These are phyloP conservation scores for Sugiyamaella qingdaonensis DNA, from an alignment of 805 yeast species.

Conservation along the genomic window DNA sequence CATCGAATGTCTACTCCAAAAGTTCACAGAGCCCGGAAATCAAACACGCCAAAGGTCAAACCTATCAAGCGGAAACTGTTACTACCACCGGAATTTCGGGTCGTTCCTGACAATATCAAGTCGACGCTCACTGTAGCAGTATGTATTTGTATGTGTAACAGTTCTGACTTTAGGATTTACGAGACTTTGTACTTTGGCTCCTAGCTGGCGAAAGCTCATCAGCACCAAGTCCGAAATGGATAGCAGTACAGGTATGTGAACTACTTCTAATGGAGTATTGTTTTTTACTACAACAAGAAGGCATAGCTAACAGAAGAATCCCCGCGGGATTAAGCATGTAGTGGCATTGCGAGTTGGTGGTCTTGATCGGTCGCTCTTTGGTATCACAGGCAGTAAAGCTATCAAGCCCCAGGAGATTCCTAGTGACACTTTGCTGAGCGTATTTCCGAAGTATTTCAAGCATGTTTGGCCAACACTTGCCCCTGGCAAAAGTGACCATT, in stretches of 20 bases:
- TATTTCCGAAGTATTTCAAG: constrained; percentile 40
- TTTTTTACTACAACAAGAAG: neutral
- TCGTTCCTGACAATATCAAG: constrained; percentile 13
- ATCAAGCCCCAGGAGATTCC: constrained; percentile 12
- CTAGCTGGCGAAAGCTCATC: constrained; percentile 35
- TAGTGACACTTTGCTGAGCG: constrained; percentile 27
- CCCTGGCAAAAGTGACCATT: constrained; percentile 62
- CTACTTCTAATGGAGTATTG: no score
- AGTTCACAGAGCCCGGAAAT: no score
- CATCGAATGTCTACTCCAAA: no score
- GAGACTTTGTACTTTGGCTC: constrained; percentile 44
- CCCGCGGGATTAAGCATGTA: constrained; percentile 46
- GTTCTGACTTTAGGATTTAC: constrained; percentile 34
- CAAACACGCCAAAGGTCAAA: neutral
- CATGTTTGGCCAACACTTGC: constrained; percentile 47
- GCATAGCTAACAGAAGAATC: constrained; percentile 31
- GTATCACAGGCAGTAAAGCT: constrained; percentile 25
- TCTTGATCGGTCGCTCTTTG: constrained; percentile 45
- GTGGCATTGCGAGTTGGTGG: constrained; percentile 67
- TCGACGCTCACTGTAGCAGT: constrained; percentile 7
- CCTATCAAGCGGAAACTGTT: constrained; percentile 22
- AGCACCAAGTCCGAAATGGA: constrained; percentile 44
- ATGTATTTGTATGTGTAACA: neutral
- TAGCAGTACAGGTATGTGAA: constrained; percentile 34
- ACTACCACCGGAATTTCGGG: constrained; percentile 23